Conservation (phyloP, 169 alveolate genomes). For the Condylostoma magnum region DNA sequence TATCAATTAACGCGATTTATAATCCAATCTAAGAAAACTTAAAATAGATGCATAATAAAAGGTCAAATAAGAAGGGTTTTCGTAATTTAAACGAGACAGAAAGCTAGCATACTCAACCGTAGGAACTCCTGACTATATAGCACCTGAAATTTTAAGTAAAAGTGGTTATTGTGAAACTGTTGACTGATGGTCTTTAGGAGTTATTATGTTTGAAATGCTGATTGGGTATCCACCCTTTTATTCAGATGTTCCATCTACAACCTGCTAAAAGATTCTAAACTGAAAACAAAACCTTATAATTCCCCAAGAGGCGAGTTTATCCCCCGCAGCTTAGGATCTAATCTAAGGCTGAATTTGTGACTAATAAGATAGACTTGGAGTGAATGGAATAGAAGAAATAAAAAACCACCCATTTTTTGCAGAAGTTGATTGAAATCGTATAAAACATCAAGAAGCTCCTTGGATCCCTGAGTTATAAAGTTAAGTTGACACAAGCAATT, state of each 20-base stretch:
- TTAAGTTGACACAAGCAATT: conserved; percentile 45
- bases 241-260: conserved; percentile 61
- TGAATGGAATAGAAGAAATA: conserved; percentile 71
- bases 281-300: conserved; percentile 75
- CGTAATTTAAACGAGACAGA: conserved; percentile 46
- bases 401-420: conserved; percentile 76
- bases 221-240: conserved; percentile 87
- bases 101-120: conserved; percentile 74
- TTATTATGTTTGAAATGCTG: conserved; percentile 83
- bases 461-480: conserved; percentile 51
- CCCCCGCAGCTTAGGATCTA: conserved; percentile 79
- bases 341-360: conserved; percentile 64
- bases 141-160: conserved; percentile 82
- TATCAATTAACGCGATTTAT: conserved; percentile 11
- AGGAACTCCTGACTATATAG: conserved; percentile 87
- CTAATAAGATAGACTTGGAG: conserved; percentile 50
- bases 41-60: conserved; percentile 22
- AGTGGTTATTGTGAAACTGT: conserved; percentile 84
- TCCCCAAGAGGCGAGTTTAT: conserved; percentile 76
- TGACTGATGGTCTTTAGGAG: conserved; percentile 89
- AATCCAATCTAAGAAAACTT: conserved; percentile 16
- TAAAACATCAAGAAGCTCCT: conserved; percentile 42
- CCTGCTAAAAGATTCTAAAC: conserved; percentile 78
- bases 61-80: conserved; percentile 37
- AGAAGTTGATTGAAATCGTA: conserved; percentile 48